Evolutionary conservation across 768 basidiomycete genomes (phyloP).

Genomic region (Serendipita indica): DNA sequence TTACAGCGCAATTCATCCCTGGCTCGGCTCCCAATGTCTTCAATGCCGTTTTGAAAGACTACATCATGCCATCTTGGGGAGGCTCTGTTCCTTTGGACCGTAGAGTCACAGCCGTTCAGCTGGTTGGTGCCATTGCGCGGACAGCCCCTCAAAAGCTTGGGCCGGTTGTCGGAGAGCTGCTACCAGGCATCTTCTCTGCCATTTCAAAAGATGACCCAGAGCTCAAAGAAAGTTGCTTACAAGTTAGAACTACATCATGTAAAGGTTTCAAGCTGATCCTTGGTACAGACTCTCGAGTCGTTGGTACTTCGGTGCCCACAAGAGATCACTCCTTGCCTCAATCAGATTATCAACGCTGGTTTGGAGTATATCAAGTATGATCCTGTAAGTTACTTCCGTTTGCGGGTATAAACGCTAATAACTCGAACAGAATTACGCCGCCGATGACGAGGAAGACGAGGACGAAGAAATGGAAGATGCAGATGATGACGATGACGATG

Average conservation of each 20-base stretch:
- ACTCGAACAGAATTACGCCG: conserved; percentile 51
- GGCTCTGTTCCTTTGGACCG: conserved; percentile 42
- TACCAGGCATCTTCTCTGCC: conserved; percentile 57
- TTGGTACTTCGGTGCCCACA: conserved; percentile 70
- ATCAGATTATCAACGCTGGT: conserved; percentile 52
- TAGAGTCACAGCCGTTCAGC: conserved; percentile 62
- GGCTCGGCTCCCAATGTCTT: conserved; percentile 52
- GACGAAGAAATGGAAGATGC: conserved; percentile 43
- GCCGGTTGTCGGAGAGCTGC: conserved; percentile 42
- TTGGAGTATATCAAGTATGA: conserved; percentile 80
- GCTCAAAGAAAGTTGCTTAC: conserved; percentile 61
- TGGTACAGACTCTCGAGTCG: conserved; percentile 61
- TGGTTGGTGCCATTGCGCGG: conserved; percentile 66
- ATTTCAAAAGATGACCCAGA: conserved; percentile 70
- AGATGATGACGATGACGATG: conserved; percentile 56
- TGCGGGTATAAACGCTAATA: background rate
- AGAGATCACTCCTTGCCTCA: conserved; percentile 62
- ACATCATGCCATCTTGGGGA: conserved; percentile 45
- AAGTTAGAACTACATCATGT: conserved; percentile 29
- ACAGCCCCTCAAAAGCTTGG: conserved; percentile 56
- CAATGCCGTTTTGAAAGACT: conserved; percentile 38
- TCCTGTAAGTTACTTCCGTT: conserved; percentile 41
- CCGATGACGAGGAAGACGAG: conserved; percentile 42
- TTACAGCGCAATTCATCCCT: conserved; percentile 58
- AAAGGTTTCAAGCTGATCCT: conserved; percentile 13